These are phyloP conservation scores for Leishmania guyanensis DNA, from an alignment of 208 protist genomes.

Conservation along the genomic window DNA sequence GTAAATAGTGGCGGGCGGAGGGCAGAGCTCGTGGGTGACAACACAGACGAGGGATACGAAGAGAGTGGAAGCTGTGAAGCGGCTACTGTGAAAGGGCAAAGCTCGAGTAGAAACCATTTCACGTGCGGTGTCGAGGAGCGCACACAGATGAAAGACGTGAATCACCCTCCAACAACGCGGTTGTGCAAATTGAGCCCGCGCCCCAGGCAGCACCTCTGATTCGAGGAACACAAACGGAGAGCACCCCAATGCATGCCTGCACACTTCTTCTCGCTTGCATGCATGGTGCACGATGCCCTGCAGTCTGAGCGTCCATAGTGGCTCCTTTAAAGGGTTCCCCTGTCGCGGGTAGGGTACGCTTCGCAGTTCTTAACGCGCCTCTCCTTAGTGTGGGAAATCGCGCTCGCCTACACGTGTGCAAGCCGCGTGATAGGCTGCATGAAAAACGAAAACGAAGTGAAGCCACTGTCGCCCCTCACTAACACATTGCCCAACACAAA, in stretches of 20 bases:
- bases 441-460: not conserved
- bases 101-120: not conserved
- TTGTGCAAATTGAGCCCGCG: not conserved
- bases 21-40: not conserved
- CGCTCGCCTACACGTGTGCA: not conserved
- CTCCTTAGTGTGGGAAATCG: not conserved
- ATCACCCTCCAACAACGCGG: not conserved
- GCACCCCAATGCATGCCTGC: not conserved
- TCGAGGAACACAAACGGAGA: no score
- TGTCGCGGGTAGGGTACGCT: not conserved
- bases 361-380: not conserved
- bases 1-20: not conserved
- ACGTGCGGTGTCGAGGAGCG: not conserved
- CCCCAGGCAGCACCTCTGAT: not conserved
- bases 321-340: not conserved
- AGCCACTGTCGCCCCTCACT: not conserved
- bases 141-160: not conserved
- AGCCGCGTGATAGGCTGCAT: not conserved
- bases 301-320: not conserved
- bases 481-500: not conserved
- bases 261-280: not conserved
- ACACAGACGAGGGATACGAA: not conserved
- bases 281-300: not conserved
- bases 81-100: not conserved
- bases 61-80: not conserved